These are phyloP conservation scores for Penicillium dipodomyicola DNA, from an alignment of 495 filamentous ascomycete species.

Conservation along the genomic window DNA sequence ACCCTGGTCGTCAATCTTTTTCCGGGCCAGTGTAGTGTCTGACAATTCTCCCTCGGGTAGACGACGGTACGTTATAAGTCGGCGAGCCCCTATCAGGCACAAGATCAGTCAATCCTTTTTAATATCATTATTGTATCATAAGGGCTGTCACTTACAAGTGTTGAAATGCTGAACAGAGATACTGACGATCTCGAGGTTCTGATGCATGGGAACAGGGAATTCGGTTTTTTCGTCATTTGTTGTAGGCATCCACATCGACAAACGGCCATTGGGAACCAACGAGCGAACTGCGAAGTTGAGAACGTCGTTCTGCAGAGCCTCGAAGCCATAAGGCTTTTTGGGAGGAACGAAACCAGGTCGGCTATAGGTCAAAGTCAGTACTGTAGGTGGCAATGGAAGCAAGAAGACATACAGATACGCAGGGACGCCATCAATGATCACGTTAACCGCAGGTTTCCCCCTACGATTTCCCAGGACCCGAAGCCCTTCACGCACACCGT, in stretches of 20 bases:
- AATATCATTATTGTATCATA: neutral
- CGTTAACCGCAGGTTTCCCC: constrained; percentile 56
- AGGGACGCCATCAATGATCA: constrained; percentile 66
- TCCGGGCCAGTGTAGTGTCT: constrained; percentile 36
- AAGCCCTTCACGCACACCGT: constrained; percentile 92
- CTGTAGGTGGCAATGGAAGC: neutral
- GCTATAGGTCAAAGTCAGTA: constrained; percentile 41
- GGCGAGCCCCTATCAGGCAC: constrained; percentile 65
- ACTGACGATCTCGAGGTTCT: constrained; percentile 68
- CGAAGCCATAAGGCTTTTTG: constrained; percentile 87
- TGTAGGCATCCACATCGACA: constrained; percentile 98
- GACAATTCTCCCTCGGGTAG: constrained; percentile 60
- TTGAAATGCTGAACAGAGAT: constrained; percentile 84
- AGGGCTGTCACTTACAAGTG: constrained; percentile 59
- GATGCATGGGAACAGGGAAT: constrained; percentile 73
- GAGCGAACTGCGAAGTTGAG: constrained; percentile 72
- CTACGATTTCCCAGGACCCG: constrained; percentile 79
- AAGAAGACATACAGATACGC: constrained; percentile 61
- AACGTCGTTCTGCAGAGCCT: constrained; percentile 84
- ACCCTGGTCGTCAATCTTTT: constrained; percentile 39
- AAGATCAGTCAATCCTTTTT: neutral
- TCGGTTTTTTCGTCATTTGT: constrained; percentile 74
- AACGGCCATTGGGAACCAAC: constrained; percentile 77
- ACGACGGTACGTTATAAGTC: constrained; percentile 80
- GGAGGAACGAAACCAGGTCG: constrained; percentile 80